Evolutionary conservation across 495 filamentous ascomycete species (phyloP).

Genomic region (Penicillium canescens): DNA sequence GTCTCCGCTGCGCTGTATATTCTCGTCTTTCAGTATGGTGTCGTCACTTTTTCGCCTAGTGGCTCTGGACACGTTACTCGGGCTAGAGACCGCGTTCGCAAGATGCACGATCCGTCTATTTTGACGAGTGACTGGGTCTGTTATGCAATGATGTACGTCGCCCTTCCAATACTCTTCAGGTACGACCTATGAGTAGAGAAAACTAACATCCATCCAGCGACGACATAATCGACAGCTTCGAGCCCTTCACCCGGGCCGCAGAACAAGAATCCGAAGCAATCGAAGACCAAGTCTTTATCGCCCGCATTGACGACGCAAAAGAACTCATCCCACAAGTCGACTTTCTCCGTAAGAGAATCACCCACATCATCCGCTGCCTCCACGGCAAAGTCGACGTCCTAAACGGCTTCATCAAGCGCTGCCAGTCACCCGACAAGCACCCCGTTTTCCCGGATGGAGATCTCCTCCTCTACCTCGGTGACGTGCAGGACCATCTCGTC

Average conservation of each 20-base stretch:
- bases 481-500: constrained; percentile 97
- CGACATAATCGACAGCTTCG: constrained; percentile 92
- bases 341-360: constrained; percentile 83
- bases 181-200: neutral
- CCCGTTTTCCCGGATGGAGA: constrained; percentile 84
- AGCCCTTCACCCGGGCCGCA: constrained; percentile 72
- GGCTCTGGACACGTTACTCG: constrained; percentile 73
- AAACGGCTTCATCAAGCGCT: constrained; percentile 93
- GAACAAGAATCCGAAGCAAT: constrained; percentile 83
- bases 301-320: constrained; percentile 78
- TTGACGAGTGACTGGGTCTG: constrained; percentile 95
- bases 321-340: constrained; percentile 79
- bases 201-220: constrained; percentile 55
- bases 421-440: constrained; percentile 76
- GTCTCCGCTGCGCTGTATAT: constrained; percentile 87
- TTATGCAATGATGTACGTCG: constrained; percentile 85
- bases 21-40: constrained; percentile 88
- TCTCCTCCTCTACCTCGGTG: constrained; percentile 86
- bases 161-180: constrained; percentile 1
- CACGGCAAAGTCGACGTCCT: constrained; percentile 94
- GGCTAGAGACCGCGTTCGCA: constrained; percentile 80
- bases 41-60: constrained; percentile 84
- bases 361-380: constrained; percentile 81
- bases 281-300: constrained; percentile 88
- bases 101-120: constrained; percentile 80